These are phyloP conservation scores for Brassica nigra DNA, from an alignment of 345 rosid genomes.

Conservation along the genomic window DNA sequence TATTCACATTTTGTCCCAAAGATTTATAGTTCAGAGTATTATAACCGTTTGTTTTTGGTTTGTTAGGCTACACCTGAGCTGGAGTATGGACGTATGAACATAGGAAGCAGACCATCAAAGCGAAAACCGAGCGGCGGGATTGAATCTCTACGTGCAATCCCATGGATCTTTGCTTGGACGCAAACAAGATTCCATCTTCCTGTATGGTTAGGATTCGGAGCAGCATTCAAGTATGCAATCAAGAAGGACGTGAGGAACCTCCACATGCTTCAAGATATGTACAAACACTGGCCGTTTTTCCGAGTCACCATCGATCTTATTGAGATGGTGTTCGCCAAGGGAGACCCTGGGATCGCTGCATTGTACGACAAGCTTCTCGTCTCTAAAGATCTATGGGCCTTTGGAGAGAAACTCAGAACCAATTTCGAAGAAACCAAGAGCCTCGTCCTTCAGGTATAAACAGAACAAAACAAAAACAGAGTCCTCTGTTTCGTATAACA, in stretches of 20 bases:
- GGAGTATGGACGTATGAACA: constrained; percentile 98
- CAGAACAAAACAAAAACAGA: not conserved
- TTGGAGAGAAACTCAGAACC: constrained; percentile 69
- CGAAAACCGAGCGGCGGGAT: constrained; percentile 96
- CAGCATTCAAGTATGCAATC: constrained; percentile 74
- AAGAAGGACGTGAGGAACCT: constrained; percentile 75
- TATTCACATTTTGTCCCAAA: constrained; percentile 7
- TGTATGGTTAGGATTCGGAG: constrained; percentile 97
- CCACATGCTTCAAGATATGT: constrained; percentile 83
- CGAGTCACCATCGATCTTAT: constrained; percentile 91
- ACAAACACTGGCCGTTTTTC: constrained; percentile 95
- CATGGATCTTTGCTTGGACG: constrained; percentile 99
- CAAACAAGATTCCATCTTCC: constrained; percentile 99
- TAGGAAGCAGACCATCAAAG: constrained; percentile 96
- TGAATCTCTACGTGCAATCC: constrained; percentile 94
- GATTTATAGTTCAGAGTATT: not conserved
- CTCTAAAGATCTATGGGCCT: constrained; percentile 71
- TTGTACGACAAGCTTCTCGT: constrained; percentile 89
- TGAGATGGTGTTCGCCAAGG: constrained; percentile 99
- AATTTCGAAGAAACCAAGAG: constrained; percentile 81
- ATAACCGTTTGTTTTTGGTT: constrained; percentile 17
- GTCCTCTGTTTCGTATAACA: not conserved
- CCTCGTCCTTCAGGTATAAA: constrained; percentile 80
- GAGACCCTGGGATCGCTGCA: constrained; percentile 90
- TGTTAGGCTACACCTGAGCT: constrained; percentile 92